Evolutionary conservation across 352 stramenopile genomes (phyloP).

Genomic region (Phytopythium helicoides): DNA sequence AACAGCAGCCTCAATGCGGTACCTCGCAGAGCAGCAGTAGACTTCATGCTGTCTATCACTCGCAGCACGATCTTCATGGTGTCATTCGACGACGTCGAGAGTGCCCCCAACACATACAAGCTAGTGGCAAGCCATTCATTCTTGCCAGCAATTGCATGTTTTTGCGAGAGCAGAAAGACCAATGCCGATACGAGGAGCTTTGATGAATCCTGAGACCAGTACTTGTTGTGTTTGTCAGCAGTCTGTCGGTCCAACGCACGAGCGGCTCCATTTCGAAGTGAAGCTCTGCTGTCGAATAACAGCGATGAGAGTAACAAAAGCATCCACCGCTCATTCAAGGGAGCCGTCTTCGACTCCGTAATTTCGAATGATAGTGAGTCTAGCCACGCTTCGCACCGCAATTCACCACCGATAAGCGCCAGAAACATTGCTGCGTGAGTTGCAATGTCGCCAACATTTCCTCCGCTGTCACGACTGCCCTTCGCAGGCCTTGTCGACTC

Average conservation of each 20-base stretch:
- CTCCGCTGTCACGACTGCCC: conserved; percentile 5
- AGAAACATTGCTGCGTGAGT: conserved; percentile 33
- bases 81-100: conserved; percentile 53
- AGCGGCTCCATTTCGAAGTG: conserved; percentile 17
- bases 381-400: conserved; percentile 29
- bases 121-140: conserved; percentile 15
- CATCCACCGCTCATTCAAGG: conserved; percentile 26
- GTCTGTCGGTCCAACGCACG: conserved; percentile 41
- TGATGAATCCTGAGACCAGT: conserved; percentile 24
- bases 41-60: conserved; percentile 60
- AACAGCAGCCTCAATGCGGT: conserved; percentile 59
- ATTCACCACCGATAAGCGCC: conserved; percentile 20
- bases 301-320: conserved; percentile 32
- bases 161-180: conserved; percentile 54
- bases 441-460: conserved; percentile 15
- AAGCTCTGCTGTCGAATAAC: conserved; percentile 29
- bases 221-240: conserved; percentile 16
- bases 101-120: conserved; percentile 45
- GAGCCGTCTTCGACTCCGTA: neutral
- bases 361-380: conserved; percentile 29
- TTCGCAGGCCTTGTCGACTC: too few relatives aligned
- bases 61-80: conserved; percentile 77
- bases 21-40: conserved; percentile 20
- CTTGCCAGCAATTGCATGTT: neutral
- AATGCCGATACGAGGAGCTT: conserved; percentile 62